phyloP scores from a whole-genome alignment of 2,329 filamentous ascomycete genomes.

The Torrubiella hemipterigena region DNA sequence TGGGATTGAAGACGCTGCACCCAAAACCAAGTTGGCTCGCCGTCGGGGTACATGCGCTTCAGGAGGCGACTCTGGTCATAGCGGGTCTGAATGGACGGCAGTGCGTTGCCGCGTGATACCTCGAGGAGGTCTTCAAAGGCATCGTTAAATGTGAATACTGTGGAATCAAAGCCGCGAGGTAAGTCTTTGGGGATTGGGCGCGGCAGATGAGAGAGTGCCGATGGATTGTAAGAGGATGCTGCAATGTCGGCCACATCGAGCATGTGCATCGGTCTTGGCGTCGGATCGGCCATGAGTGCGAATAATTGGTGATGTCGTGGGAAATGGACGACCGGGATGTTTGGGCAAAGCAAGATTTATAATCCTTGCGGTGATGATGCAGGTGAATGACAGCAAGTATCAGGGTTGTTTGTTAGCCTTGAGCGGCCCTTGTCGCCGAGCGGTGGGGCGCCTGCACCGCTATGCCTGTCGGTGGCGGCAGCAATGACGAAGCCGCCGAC shows the following conservation, averaged over 20 bases:
- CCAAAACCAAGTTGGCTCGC: slow-evolving; percentile 31
- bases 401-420: too few species aligned
- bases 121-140: slow-evolving; percentile 46
- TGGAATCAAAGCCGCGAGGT: slow-evolving; percentile 21
- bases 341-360: too few species aligned
- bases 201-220: slow-evolving; percentile 29
- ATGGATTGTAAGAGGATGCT: slow-evolving; percentile 30
- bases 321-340: too few species aligned
- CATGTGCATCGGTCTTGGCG: background rate
- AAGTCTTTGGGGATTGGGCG: slow-evolving; percentile 35
- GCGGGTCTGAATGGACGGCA: slow-evolving; percentile 26
- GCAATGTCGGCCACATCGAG: slow-evolving; percentile 9
- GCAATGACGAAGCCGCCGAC: too few species aligned
- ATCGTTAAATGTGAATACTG: slow-evolving; percentile 39
- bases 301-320: background rate
- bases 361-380: too few species aligned
- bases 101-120: slow-evolving; percentile 27
- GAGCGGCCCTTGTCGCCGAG: too few species aligned
- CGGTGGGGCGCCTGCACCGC: too few species aligned
- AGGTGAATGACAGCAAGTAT: too few species aligned
- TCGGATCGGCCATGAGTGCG: slow-evolving; percentile 1
- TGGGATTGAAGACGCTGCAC: slow-evolving; percentile 23
- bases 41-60: slow-evolving; percentile 23
- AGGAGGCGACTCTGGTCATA: slow-evolving; percentile 24
- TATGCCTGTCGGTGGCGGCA: too few species aligned